phyloP scores from a whole-genome alignment of 2,329 filamentous ascomycete species.

The Massarina eburnea region DNA sequence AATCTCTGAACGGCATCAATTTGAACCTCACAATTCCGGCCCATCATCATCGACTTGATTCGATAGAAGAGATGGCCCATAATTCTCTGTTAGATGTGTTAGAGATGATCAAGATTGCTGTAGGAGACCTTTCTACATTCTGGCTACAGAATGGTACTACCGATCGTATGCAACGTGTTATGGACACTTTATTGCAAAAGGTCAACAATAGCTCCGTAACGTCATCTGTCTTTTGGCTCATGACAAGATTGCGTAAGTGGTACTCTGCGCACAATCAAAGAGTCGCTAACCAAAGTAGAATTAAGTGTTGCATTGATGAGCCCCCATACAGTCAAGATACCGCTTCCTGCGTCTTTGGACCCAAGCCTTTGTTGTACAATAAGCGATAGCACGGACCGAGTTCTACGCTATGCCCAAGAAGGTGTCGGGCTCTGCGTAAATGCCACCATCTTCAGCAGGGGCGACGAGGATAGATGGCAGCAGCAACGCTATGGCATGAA shows the following conservation, averaged over 20 bases:
- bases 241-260: conserved; percentile 19
- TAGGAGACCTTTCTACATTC: conserved; percentile 9
- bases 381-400: background rate
- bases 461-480: conserved; percentile 22
- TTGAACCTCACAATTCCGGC: conserved; percentile 53
- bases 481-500: conserved; percentile 21
- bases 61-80: conserved; percentile 18
- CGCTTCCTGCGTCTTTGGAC: conserved; percentile 11
- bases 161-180: background rate
- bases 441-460: conserved; percentile 21
- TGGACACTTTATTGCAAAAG: conserved; percentile 10
- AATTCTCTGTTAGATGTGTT: conserved; percentile 7
- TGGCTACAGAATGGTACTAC: conserved; percentile 9
- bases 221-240: conserved; percentile 18
- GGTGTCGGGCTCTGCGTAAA: conserved; percentile 22
- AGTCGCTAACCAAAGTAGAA: conserved; percentile 12
- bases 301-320: conserved; percentile 19
- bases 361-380: background rate
- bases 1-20: conserved; percentile 43
- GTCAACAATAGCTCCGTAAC: conserved; percentile 6
- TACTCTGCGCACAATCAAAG: background rate
- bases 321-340: conserved; percentile 7
- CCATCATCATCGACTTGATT: conserved; percentile 1
- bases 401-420: conserved; percentile 15
- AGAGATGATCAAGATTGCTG: conserved; percentile 2